These are phyloP conservation scores for Mycena filopes DNA, from an alignment of 768 basidiomycete genomes.

Conservation along the genomic window DNA sequence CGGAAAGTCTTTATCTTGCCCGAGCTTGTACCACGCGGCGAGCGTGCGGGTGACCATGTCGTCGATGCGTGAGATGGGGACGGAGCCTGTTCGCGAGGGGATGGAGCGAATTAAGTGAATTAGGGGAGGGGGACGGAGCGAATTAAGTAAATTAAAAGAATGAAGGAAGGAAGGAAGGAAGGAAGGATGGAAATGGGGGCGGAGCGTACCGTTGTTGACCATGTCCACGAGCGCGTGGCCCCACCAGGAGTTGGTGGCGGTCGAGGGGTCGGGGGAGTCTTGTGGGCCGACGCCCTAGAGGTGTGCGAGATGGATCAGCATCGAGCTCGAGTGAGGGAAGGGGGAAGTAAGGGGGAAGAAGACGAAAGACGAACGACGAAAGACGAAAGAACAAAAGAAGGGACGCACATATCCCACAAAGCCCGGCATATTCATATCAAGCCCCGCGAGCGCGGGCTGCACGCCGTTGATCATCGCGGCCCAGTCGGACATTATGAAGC, in stretches of 20 bases:
- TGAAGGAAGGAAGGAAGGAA: too few species aligned
- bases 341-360: too few species aligned
- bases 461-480: constrained; percentile 47
- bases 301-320: not conserved
- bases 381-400: not conserved
- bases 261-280: constrained; percentile 29
- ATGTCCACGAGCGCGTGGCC: constrained; percentile 44
- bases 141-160: too few species aligned
- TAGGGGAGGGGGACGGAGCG: too few species aligned
- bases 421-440: constrained; percentile 41
- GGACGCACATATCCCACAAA: constrained; percentile 45
- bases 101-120: too few species aligned
- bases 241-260: constrained; percentile 35
- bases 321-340: too few species aligned
- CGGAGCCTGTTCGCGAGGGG: too few species aligned
- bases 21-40: constrained; percentile 51
- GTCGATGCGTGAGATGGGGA: too few species aligned
- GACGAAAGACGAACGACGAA: too few species aligned
- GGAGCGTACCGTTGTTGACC: constrained; percentile 61
- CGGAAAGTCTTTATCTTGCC: constrained; percentile 35
- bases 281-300: constrained; percentile 22
- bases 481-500: constrained; percentile 54
- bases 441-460: constrained; percentile 34
- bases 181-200: too few species aligned
- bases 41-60: constrained; percentile 57